Evolutionary conservation across 106 monocot genomes (phyloP).

Genomic region (Dendrobium officinale): DNA sequence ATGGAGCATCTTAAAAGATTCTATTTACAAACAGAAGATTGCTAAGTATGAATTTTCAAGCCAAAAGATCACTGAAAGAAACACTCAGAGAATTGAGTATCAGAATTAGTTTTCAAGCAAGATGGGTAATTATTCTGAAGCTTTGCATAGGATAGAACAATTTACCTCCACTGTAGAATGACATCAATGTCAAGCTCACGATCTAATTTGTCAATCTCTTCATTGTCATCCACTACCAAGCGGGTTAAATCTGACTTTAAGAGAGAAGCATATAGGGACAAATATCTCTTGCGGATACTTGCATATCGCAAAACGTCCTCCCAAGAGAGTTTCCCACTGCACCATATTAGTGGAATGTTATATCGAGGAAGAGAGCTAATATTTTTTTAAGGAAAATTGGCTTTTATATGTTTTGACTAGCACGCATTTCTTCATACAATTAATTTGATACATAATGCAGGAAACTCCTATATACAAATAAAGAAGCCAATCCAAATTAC

Average conservation of each 20-base stretch:
- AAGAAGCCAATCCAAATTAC: neutral
- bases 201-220: conserved; percentile 80
- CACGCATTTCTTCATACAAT: neutral
- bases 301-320: conserved; percentile 83
- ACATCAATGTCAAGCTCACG: conserved; percentile 87
- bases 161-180: conserved; percentile 98
- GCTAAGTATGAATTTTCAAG: neutral
- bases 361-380: neutral
- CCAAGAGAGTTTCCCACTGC: conserved; percentile 93
- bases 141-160: neutral
- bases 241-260: conserved; percentile 59
- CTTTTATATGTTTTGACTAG: neutral
- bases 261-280: conserved; percentile 94
- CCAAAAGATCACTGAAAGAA: neutral
- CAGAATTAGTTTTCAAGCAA: neutral
- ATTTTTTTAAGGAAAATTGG: neutral
- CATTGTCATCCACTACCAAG: conserved; percentile 50
- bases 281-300: conserved; percentile 73
- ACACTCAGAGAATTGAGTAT: neutral
- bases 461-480: neutral
- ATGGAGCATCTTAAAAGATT: neutral
- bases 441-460: neutral
- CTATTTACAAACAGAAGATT: neutral
- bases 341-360: conserved; percentile 17
- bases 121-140: neutral